Conservation (phyloP, 1,139 yeast species). For the Pneumocystis murina region DNA sequence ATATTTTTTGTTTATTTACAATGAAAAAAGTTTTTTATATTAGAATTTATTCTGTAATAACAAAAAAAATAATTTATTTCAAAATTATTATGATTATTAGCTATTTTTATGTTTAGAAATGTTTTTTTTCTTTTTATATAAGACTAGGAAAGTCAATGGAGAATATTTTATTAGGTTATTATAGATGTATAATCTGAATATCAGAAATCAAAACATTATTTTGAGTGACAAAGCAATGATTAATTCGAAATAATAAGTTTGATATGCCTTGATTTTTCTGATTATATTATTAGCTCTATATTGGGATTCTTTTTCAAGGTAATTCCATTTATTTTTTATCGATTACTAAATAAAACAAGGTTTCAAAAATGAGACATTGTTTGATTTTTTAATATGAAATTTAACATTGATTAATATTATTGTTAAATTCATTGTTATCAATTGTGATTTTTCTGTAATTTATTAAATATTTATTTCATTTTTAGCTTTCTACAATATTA, state of each 20-base stretch:
- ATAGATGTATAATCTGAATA: too few species aligned
- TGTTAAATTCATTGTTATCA: conserved; percentile 90
- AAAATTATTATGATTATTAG: not conserved
- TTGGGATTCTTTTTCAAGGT: too few species aligned
- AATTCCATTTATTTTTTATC: conserved; percentile 43
- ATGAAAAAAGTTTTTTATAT: not conserved
- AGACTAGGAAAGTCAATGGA: not conserved
- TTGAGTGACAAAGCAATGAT: too few species aligned
- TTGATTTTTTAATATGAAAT: conserved; percentile 77
- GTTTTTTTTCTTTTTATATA: too few species aligned
- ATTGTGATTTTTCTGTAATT: conserved; percentile 47
- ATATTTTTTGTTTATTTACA: not conserved
- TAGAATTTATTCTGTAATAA: not conserved
- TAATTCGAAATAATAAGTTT: too few species aligned
- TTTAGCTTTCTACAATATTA: too few species aligned
- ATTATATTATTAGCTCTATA: too few species aligned
- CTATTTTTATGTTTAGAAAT: not conserved
- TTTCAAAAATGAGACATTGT: conserved; percentile 86
- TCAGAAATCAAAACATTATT: too few species aligned
- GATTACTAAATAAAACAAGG: conserved; percentile 80
- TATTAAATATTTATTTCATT: not conserved
- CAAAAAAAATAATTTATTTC: not conserved
- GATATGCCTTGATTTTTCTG: too few species aligned
- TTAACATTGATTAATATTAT: conserved; percentile 76
- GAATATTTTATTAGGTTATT: too few species aligned